phyloP scores from a whole-genome alignment of 768 basidiomycete genomes.

The Cubamyces lactineus region DNA sequence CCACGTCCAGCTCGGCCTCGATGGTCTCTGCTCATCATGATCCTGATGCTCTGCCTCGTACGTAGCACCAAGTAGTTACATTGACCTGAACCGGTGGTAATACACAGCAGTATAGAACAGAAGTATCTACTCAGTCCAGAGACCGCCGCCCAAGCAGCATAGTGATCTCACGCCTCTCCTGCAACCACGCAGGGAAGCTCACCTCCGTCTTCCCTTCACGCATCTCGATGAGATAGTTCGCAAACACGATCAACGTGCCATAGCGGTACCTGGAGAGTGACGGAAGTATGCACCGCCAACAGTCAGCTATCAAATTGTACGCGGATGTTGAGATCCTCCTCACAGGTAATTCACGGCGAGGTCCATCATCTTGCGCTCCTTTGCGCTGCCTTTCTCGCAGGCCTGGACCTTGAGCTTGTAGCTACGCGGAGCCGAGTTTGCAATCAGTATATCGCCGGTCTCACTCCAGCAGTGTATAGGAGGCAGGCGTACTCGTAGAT shows the following conservation, averaged over 20 bases:
- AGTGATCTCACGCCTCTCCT: conserved; percentile 82
- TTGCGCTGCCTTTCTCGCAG: conserved; percentile 74
- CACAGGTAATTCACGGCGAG: conserved; percentile 86
- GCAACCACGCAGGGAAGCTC: conserved; percentile 83
- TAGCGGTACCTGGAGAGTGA: conserved; percentile 70
- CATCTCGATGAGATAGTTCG: conserved; percentile 89
- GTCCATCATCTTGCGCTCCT: conserved; percentile 73
- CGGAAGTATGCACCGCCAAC: neutral
- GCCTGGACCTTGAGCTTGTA: conserved; percentile 92
- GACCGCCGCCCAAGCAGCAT: conserved; percentile 68
- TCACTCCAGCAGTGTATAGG: neutral
- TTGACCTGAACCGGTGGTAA: no score
- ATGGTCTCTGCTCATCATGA: conserved; percentile 11
- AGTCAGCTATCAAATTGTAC: conserved; percentile 24
- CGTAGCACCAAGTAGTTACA: no score
- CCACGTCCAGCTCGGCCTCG: conserved; percentile 5
- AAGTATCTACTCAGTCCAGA: conserved; percentile 52
- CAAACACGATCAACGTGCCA: conserved; percentile 89
- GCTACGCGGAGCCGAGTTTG: conserved; percentile 43
- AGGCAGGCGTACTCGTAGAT: conserved; percentile 79
- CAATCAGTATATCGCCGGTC: neutral
- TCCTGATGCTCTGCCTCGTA: conserved; percentile 8
- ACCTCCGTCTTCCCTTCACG: conserved; percentile 42
- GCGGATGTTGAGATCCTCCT: conserved; percentile 33
- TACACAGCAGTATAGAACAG: conserved; percentile 6